Evolutionary conservation across 331 rosid species (phyloP), one percentile per base, ranked within the genome.

Genomic region (Dryas integrifolia): DNA sequence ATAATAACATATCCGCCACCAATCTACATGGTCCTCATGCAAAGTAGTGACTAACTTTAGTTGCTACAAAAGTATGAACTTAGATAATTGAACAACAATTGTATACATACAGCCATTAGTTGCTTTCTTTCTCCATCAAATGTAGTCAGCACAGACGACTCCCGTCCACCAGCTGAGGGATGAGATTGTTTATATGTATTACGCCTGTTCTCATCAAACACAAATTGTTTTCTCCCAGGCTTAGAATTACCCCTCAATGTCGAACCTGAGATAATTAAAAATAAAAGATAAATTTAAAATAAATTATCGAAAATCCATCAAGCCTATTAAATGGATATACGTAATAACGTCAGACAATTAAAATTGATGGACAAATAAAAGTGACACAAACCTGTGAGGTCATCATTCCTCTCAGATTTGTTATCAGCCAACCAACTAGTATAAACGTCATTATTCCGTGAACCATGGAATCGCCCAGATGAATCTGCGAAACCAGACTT

Each of bases 131-230:
- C 89, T 74, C 79, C 70, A 46, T 80, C 90, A 80, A 88, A 86
- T 60, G 90, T 88, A 50, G 79, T 65, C 73, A 86, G 72, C 39
- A 86, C 87, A 24, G 93, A 80, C 15, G 86, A 73, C 67, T 80
- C 90, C 26, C 67, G 76, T 58, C 82, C 77, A 67, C 77, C 48
- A 74, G 69, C 69, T 51, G 84, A 83, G 4, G 76, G 65, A 30
- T 67, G 82, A 13, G 61, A 72, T 57, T 75, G 87, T 45, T 56
- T 61, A 72, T 88, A 86, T 18, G 93, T 78, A 60, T 68, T 77
- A 12, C 89, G 88, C 85, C 87, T 84, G 75, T 74, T 86, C 81
- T 88, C 93, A 21, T 86, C 93, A 10, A 74, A 72, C 18, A 82
- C 67, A 76, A 81, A 53, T 14, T 81, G 90, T 45, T 80, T 86